These are phyloP conservation scores for Lasiodiplodia sp. DNA, from an alignment of 2,329 filamentous ascomycete genomes.

Conservation along the genomic window DNA sequence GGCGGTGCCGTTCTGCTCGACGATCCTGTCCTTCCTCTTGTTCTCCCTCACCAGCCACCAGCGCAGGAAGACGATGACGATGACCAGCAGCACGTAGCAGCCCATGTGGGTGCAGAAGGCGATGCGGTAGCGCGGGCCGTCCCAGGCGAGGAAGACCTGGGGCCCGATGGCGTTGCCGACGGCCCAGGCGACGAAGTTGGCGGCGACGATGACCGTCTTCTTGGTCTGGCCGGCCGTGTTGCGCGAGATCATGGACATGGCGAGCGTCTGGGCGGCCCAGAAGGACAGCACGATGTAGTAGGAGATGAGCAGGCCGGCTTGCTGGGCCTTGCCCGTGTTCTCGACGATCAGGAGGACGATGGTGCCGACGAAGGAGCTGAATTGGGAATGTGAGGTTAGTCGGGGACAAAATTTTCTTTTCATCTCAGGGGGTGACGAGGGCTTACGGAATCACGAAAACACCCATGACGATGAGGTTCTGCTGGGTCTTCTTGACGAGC, in stretches of 20 bases:
- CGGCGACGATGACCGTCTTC: slow-evolving; percentile 71
- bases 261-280: slow-evolving; percentile 75
- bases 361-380: slow-evolving; percentile 70
- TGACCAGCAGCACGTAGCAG: slow-evolving; percentile 69
- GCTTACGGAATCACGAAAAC: slow-evolving; percentile 68
- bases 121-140: slow-evolving; percentile 71
- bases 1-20: slow-evolving; percentile 51
- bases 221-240: slow-evolving; percentile 79
- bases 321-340: slow-evolving; percentile 63
- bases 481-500: slow-evolving; percentile 72
- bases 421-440: not conserved
- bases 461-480: slow-evolving; percentile 73
- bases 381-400: not conserved
- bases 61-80: slow-evolving; percentile 65
- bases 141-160: slow-evolving; percentile 68
- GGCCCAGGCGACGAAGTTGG: slow-evolving; percentile 75
- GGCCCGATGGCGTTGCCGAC: slow-evolving; percentile 73
- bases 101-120: slow-evolving; percentile 74
- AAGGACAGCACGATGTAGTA: slow-evolving; percentile 82
- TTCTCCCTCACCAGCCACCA: slow-evolving; percentile 67
- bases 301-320: slow-evolving; percentile 72
- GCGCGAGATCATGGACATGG: slow-evolving; percentile 71
- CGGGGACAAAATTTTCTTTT: too few species aligned
- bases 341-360: slow-evolving; percentile 74
- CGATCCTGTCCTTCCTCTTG: slow-evolving; percentile 61